Conservation (phyloP, 495 filamentous ascomycete genomes). For the Evansstolkia leycettana region DNA sequence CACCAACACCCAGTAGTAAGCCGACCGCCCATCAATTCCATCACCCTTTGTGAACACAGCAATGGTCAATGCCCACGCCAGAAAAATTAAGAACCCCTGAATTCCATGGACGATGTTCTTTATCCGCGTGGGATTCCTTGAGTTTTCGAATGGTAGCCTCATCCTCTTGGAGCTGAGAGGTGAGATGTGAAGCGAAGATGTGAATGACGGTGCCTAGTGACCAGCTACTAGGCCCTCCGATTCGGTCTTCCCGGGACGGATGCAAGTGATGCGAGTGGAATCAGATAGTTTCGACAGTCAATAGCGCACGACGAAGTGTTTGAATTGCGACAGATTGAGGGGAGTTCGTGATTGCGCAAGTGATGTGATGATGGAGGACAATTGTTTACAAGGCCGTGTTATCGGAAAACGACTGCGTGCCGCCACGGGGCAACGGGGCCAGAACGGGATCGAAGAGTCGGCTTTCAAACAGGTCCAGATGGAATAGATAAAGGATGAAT, state of each 20-base stretch:
- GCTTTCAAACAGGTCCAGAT: too few relatives aligned
- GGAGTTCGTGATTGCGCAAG: background rate
- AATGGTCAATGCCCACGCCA: slow-evolving; percentile 63
- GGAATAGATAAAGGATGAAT: too few relatives aligned
- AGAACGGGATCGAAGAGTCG: too few relatives aligned
- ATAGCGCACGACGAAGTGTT: too few relatives aligned
- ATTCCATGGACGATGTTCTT: slow-evolving; percentile 38
- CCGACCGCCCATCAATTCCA: slow-evolving; percentile 53
- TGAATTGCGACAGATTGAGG: too few relatives aligned
- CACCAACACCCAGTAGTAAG: slow-evolving; percentile 72
- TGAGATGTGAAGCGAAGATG: background rate
- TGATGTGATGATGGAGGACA: slow-evolving; percentile 2
- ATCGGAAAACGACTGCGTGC: slow-evolving; percentile 6
- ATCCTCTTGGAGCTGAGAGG: slow-evolving; percentile 9
- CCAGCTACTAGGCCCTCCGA: background rate
- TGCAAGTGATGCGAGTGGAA: too few relatives aligned
- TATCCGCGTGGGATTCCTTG: slow-evolving; percentile 27
- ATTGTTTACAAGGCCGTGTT: slow-evolving; percentile 12
- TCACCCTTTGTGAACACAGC: slow-evolving; percentile 55
- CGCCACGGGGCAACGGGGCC: slow-evolving; percentile 7
- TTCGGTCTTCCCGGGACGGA: too few relatives aligned
- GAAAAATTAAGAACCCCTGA: slow-evolving; percentile 56
- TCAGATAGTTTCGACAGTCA: too few relatives aligned
- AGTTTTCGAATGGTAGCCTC: slow-evolving; percentile 19
- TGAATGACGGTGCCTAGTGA: background rate